Evolutionary conservation across 2,329 filamentous ascomycete genomes (phyloP).

Genomic region (Coleophoma cylindrospora): DNA sequence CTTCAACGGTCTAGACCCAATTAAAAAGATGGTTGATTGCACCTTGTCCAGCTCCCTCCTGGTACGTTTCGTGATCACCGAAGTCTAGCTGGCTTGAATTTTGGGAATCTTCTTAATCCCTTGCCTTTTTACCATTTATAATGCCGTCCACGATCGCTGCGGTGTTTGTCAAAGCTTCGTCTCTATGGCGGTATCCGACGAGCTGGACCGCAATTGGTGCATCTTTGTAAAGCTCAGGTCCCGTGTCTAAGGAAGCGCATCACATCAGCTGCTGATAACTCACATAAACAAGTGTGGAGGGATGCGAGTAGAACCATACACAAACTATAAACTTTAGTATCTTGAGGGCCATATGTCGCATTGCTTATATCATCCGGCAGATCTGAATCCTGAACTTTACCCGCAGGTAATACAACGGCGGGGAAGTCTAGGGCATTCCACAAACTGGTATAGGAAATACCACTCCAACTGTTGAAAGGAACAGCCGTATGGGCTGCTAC

Average conservation of each 20-base stretch:
- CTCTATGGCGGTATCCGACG: conserved; percentile 26
- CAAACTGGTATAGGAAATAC: conserved; percentile 47
- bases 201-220: conserved; percentile 24
- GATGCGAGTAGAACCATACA: conserved; percentile 10
- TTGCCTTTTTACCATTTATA: no score
- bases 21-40: no score
- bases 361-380: conserved; percentile 19
- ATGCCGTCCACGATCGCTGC: no score
- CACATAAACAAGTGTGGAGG: background rate
- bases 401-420: conserved; percentile 44
- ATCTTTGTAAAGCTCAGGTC: conserved; percentile 21
- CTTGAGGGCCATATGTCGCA: conserved; percentile 19
- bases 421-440: conserved; percentile 56
- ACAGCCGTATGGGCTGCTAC: conserved; percentile 45
- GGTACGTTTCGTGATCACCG: no score
- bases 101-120: no score
- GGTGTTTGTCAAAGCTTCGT: conserved; percentile 13
- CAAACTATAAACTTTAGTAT: conserved; percentile 17
- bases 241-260: conserved; percentile 21
- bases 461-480: conserved; percentile 33
- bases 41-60: no score
- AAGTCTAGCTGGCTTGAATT: no score
- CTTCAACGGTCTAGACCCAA: no score
- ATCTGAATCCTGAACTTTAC: conserved; percentile 18
- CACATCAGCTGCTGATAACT: conserved; percentile 4